A percentile compares a stretch with the other conserved stretches of the same genome.
These are phyloP conservation scores for Lolium perenne DNA, from an alignment of 176 grass and related monocot genomes.

Conservation along the genomic window DNA sequence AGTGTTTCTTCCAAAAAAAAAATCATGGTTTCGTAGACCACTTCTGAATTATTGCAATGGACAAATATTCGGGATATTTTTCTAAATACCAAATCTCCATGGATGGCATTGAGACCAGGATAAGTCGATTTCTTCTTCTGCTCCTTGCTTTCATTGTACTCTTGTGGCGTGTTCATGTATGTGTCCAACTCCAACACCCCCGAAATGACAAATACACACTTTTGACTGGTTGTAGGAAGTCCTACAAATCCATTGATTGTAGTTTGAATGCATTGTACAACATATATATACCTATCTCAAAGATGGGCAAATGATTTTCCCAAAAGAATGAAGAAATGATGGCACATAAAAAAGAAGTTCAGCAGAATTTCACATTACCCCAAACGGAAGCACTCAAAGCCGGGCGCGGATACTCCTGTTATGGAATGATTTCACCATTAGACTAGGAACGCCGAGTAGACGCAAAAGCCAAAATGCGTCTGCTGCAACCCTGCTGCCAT, in stretches of 20 bases:
- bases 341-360: neutral
- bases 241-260: neutral
- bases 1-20: no score
- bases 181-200: neutral
- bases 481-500: neutral
- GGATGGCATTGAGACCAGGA: no score
- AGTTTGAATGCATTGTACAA: neutral
- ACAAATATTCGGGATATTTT: no score
- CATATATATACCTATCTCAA: neutral
- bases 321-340: neutral
- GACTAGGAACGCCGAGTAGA: neutral
- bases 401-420: conserved; percentile 26
- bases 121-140: no score
- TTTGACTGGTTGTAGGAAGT: neutral
- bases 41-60: no score
- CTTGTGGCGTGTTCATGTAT: neutral
- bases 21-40: no score
- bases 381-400: conserved; percentile 6
- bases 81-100: no score
- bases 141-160: no score
- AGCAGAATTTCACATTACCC: neutral
- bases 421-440: conserved; percentile 18
- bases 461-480: neutral
- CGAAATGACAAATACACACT: neutral
- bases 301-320: conserved; percentile 5